Evolutionary conservation across 2,329 filamentous ascomycete species (phyloP).

Genomic region (Grosmannia huntii): DNA sequence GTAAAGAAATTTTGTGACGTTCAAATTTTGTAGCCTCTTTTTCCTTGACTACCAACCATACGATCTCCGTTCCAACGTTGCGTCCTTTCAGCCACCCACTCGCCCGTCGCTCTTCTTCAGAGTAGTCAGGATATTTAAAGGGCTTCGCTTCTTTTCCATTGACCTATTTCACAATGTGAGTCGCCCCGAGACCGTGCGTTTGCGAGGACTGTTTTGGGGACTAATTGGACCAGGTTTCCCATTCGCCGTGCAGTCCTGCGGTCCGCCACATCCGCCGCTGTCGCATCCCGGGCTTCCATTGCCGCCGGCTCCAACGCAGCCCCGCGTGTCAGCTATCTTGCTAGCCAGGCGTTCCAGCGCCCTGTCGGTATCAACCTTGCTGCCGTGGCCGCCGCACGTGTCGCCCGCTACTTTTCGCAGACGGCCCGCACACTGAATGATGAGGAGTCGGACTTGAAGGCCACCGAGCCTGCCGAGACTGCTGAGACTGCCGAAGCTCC

Average conservation of each 20-base stretch:
- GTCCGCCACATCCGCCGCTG: conserved; percentile 18
- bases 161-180: conserved; percentile 1
- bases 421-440: conserved; percentile 12
- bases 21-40: neutral
- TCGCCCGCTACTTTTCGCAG: conserved; percentile 20
- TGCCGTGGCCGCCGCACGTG: conserved; percentile 5
- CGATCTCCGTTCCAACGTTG: neutral
- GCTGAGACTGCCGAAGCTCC: neutral
- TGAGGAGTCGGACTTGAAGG: conserved; percentile 3
- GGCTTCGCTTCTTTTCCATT: neutral
- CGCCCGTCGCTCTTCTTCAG: neutral
- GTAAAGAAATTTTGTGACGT: neutral
- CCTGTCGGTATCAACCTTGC: conserved; percentile 7
- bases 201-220: neutral
- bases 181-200: neutral
- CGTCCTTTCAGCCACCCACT: neutral
- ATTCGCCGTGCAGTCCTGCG: conserved; percentile 21
- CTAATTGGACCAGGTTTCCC: conserved; percentile 17
- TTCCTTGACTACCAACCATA: neutral
- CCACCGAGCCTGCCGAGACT: neutral
- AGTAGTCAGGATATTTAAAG: no score
- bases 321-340: conserved; percentile 13
- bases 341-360: conserved; percentile 9
- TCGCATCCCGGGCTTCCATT: conserved; percentile 13
- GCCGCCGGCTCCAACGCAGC: neutral